Percentiles rank a stretch among this genome's conserved stretches.
phyloP scores from a whole-genome alignment of 2,329 filamentous ascomycete genomes.

The Colletotrichum melonis region DNA sequence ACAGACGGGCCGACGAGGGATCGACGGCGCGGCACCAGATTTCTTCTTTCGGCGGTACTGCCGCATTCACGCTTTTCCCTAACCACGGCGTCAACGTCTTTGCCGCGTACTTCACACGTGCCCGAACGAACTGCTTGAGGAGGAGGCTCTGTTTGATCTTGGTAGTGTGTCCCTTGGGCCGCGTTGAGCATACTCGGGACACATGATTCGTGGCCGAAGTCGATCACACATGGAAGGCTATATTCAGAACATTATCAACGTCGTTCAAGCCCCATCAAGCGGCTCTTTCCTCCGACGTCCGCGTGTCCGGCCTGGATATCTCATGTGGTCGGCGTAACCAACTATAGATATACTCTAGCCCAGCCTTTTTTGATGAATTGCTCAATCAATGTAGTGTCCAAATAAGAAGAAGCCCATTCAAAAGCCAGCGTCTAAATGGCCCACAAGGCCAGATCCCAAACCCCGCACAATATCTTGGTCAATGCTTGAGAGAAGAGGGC shows the following conservation, averaged over 20 bases:
- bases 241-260: background rate
- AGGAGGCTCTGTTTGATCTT: background rate
- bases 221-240: background rate
- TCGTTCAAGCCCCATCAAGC: background rate
- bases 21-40: background rate
- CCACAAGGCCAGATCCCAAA: background rate
- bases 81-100: background rate
- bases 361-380: background rate
- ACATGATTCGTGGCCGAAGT: background rate
- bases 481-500: background rate
- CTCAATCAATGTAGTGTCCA: background rate
- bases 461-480: background rate
- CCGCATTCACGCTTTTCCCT: background rate
- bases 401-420: background rate
- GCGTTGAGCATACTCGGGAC: background rate
- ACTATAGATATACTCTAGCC: background rate
- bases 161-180: background rate
- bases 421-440: background rate
- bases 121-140: background rate
- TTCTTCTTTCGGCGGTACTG: background rate
- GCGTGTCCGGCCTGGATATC: background rate
- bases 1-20: background rate
- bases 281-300: too few relatives aligned
- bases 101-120: background rate
- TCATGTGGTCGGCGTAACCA: background rate